A percentile compares a stretch with the other conserved stretches of the same genome.
Conservation (phyloP, 495 filamentous ascomycete species). For the Pseudotulostoma volvatum region DNA sequence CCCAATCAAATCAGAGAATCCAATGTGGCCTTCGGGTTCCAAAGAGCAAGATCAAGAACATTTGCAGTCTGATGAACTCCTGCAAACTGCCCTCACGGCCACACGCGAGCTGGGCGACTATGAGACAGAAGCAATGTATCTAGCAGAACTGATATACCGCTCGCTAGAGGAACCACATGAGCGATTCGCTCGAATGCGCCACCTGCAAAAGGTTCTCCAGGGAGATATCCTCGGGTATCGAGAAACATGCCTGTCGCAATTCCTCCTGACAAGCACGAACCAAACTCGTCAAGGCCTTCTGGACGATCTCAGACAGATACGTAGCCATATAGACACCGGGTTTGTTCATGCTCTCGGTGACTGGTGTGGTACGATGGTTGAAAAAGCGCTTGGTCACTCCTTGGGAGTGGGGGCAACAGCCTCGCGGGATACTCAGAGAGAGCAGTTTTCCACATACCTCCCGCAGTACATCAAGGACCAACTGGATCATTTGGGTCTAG, state of each 20-base stretch:
- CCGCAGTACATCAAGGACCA: no score
- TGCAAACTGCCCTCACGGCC: background rate
- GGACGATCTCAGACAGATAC: no score
- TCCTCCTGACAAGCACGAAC: background rate
- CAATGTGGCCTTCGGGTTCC: background rate
- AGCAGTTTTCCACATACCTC: no score
- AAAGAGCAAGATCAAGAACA: background rate
- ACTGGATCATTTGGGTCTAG: no score
- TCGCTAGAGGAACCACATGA: background rate
- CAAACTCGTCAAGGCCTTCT: no score
- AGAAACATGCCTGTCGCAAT: background rate
- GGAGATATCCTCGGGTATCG: background rate
- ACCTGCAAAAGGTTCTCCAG: background rate
- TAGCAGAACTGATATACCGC: background rate
- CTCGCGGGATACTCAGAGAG: no score
- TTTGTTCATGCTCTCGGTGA: background rate
- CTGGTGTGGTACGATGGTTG: background rate
- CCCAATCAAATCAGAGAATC: constrained; percentile 3
- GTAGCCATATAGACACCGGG: background rate
- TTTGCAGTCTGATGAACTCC: no score
- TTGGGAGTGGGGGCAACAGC: no score
- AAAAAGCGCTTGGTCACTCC: no score
- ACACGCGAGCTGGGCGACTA: background rate
- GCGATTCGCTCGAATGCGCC: background rate
- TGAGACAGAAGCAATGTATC: background rate